These are phyloP conservation scores for Fusarium bactridioides DNA, from an alignment of 2,329 filamentous ascomycete genomes.

Conservation along the genomic window DNA sequence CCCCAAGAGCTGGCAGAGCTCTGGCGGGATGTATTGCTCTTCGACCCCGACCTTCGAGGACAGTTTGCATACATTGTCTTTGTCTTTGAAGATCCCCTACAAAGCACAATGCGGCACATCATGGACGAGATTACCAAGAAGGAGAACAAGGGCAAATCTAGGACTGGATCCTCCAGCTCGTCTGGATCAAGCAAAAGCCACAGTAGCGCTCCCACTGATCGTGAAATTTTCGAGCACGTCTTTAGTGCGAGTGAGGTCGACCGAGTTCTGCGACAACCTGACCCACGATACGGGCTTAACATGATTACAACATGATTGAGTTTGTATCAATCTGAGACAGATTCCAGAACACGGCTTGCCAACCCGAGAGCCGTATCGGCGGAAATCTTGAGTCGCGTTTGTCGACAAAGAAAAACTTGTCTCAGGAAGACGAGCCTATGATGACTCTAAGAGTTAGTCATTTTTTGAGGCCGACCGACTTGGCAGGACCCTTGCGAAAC, in stretches of 20 bases:
- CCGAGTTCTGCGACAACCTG: slow-evolving; percentile 58
- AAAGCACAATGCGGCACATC: slow-evolving; percentile 63
- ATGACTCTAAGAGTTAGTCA: slow-evolving; percentile 13
- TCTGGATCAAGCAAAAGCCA: slow-evolving; percentile 42
- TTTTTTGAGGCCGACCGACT: slow-evolving; percentile 27
- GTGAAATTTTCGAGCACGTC: slow-evolving; percentile 61
- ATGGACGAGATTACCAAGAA: slow-evolving; percentile 65
- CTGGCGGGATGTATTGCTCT: slow-evolving; percentile 71
- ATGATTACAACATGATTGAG: slow-evolving; percentile 56
- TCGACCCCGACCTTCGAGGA: slow-evolving; percentile 68
- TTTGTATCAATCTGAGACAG: slow-evolving; percentile 12
- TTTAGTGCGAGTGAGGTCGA: slow-evolving; percentile 61
- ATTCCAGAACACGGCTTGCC: neutral
- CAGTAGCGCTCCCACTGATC: slow-evolving; percentile 51
- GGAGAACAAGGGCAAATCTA: slow-evolving; percentile 49
- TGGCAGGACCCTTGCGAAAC: slow-evolving; percentile 33
- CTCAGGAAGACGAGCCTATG: slow-evolving; percentile 15
- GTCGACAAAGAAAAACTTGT: slow-evolving; percentile 15
- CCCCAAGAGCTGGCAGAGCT: slow-evolving; percentile 70
- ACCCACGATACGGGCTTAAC: slow-evolving; percentile 62
- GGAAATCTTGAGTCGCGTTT: slow-evolving; percentile 1
- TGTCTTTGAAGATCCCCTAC: slow-evolving; percentile 66
- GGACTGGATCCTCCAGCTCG: slow-evolving; percentile 40
- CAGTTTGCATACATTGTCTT: slow-evolving; percentile 70
- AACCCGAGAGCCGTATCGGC: neutral